These are phyloP conservation scores for Symbiotaphrina buchneri DNA, from an alignment of 495 filamentous ascomycete genomes.

Conservation along the genomic window DNA sequence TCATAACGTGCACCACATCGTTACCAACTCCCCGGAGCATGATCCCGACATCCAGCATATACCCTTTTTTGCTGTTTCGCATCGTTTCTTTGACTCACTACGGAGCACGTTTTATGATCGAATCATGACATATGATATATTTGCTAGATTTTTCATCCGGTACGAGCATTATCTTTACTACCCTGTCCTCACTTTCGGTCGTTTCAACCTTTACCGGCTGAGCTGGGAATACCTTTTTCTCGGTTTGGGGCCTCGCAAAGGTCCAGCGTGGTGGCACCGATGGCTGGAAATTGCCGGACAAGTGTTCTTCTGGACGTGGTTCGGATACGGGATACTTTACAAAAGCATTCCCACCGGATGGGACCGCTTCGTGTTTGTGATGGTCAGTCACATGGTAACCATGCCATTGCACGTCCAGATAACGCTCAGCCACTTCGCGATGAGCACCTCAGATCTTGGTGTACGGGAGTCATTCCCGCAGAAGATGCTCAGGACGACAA, in stretches of 20 bases:
- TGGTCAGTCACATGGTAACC: constrained; percentile 74
- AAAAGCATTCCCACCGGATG: constrained; percentile 44
- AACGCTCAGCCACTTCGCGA: constrained; percentile 89
- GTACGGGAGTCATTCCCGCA: constrained; percentile 80
- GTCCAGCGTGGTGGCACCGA: constrained; percentile 72
- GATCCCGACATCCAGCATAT: constrained; percentile 96
- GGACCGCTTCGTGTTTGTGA: constrained; percentile 49
- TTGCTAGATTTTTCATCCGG: constrained; percentile 45
- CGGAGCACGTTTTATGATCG: constrained; percentile 78
- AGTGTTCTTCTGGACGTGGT: constrained; percentile 88
- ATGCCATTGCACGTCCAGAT: constrained; percentile 87
- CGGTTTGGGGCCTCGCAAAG: constrained; percentile 58
- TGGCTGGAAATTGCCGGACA: constrained; percentile 69
- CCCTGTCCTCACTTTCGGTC: constrained; percentile 39
- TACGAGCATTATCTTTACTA: constrained; percentile 70
- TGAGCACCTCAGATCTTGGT: constrained; percentile 84
- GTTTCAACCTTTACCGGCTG: constrained; percentile 41
- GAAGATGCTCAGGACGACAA: constrained; percentile 90
- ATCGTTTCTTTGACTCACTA: constrained; percentile 56
- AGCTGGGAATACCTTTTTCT: constrained; percentile 64
- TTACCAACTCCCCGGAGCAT: constrained; percentile 91
- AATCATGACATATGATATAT: constrained; percentile 62
- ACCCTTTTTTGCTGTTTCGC: constrained; percentile 84
- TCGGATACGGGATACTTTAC: constrained; percentile 69
- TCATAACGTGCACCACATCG: constrained; percentile 96